Percentiles rank a stretch among this genome's conserved stretches.
These are phyloP conservation scores for Pythium rhizo-oryzae DNA, from an alignment of 352 stramenopile species.

Conservation along the genomic window DNA sequence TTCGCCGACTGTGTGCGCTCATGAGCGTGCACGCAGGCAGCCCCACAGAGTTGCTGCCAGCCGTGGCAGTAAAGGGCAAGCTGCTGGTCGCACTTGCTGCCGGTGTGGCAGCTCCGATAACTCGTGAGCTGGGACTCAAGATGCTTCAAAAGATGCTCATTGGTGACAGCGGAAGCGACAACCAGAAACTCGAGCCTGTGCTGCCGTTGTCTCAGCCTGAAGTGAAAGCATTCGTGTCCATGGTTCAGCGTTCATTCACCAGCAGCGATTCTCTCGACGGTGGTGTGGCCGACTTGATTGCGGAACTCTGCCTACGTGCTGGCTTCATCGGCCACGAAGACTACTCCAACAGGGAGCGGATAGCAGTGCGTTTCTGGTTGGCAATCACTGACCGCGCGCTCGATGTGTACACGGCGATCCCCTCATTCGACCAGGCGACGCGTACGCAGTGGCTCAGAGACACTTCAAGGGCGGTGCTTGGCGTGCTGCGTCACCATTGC, in stretches of 20 bases:
- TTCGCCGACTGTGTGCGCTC: slow-evolving; percentile 17
- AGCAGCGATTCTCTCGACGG: neutral
- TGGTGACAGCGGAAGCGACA: neutral
- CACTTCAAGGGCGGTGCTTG: slow-evolving; percentile 10
- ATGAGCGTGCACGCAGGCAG: neutral
- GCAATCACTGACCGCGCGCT: neutral
- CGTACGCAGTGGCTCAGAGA: slow-evolving; percentile 15
- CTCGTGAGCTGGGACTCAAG: neutral
- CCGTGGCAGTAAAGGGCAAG: slow-evolving; percentile 10
- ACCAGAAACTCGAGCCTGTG: neutral
- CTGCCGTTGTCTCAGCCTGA: neutral
- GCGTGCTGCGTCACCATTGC: neutral
- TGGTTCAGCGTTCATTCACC: slow-evolving; percentile 1
- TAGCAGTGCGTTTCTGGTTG: neutral
- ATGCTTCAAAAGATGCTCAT: slow-evolving; percentile 6
- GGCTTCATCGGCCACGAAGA: neutral
- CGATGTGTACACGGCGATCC: neutral
- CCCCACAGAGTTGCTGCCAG: neutral
- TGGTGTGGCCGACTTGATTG: neutral
- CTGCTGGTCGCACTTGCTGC: slow-evolving; percentile 13
- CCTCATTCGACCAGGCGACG: slow-evolving; percentile 5
- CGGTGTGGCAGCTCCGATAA: neutral
- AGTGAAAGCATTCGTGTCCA: slow-evolving; percentile 14
- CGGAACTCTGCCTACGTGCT: slow-evolving; percentile 5
- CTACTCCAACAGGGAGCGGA: neutral